Percentiles rank a stretch among this genome's conserved stretches.
Evolutionary conservation across 495 filamentous ascomycete genomes (phyloP).

Genomic region (Podospora fimiseda): DNA sequence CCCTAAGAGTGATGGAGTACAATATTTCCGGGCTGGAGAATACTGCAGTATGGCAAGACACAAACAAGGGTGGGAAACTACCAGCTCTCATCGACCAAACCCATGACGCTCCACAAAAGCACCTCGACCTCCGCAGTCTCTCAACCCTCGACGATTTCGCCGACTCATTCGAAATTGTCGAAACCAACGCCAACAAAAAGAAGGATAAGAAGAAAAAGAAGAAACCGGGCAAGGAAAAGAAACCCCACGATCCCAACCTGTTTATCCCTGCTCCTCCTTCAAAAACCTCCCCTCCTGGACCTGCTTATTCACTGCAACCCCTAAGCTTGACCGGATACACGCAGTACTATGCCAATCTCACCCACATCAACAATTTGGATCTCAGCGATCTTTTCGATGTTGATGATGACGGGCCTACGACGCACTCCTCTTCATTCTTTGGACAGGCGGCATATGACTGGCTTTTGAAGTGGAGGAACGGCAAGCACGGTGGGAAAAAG

Average conservation of each 20-base stretch:
- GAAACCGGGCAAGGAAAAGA: conserved; percentile 46
- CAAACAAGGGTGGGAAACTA: conserved; percentile 1
- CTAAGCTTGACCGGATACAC: conserved; percentile 70
- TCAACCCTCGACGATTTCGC: background rate
- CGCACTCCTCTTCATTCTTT: background rate
- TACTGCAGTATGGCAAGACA: conserved; percentile 38
- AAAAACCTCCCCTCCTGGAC: conserved; percentile 68
- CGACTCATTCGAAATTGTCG: conserved; percentile 2
- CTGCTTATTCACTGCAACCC: conserved; percentile 83
- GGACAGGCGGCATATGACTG: conserved; percentile 12
- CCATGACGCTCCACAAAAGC: conserved; percentile 12
- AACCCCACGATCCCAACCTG: conserved; percentile 56
- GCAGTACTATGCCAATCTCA: conserved; percentile 92
- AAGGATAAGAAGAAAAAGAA: conserved; percentile 45
- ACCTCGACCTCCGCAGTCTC: conserved; percentile 15
- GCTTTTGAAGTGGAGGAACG: conserved; percentile 42
- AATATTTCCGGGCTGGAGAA: conserved; percentile 77
- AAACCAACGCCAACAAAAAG: conserved; percentile 21
- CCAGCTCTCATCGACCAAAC: background rate
- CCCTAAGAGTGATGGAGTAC: conserved; percentile 81
- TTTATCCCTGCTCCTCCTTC: conserved; percentile 66
- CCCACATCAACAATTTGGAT: conserved; percentile 62
- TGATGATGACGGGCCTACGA: conserved; percentile 32
- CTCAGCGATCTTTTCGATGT: conserved; percentile 1
- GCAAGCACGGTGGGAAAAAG: conserved; percentile 52